A percentile compares a stretch with the other conserved stretches of the same genome.
Conservation (phyloP, 805 yeast species). For the Yamadazyma tumulicola region DNA sequence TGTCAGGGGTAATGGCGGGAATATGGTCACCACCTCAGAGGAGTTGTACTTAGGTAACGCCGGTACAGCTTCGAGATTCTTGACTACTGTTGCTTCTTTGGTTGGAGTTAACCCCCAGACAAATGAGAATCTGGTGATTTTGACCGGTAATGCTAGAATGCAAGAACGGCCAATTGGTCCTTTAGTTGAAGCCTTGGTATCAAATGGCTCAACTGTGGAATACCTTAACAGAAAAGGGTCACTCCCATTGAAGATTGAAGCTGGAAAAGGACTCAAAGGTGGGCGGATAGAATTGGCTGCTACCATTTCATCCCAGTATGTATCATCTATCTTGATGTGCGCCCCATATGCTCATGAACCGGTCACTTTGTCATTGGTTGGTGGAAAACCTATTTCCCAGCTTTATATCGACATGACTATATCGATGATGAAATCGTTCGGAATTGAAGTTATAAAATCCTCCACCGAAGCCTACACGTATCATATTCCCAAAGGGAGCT, state of each 20-base stretch:
- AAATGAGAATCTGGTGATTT: constrained; percentile 43
- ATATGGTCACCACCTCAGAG: constrained; percentile 56
- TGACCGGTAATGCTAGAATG: constrained; percentile 97
- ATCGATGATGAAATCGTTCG: constrained; percentile 89
- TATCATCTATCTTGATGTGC: constrained; percentile 92
- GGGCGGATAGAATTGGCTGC: constrained; percentile 94
- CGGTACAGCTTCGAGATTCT: constrained; percentile 94
- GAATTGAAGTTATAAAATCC: constrained; percentile 70
- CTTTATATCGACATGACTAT: constrained; percentile 97
- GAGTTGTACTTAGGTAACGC: constrained; percentile 92
- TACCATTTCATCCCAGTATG: constrained; percentile 95
- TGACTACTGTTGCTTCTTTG: constrained; percentile 88
- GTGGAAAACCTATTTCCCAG: constrained; percentile 96
- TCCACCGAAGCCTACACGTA: constrained; percentile 76
- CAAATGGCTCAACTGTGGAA: constrained; percentile 73
- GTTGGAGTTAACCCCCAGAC: constrained; percentile 44
- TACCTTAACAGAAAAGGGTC: constrained; percentile 78
- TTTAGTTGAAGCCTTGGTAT: constrained; percentile 81
- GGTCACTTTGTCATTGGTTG: constrained; percentile 82
- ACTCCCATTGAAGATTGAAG: constrained; percentile 69
- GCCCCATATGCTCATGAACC: constrained; percentile 93
- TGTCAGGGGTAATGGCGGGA: constrained; percentile 82
- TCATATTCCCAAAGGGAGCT: constrained; percentile 81
- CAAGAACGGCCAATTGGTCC: constrained; percentile 97
- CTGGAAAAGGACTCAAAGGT: constrained; percentile 75